Base-by-base conservation (phyloP, 2,329 filamentous ascomycete species). In the Neonectria punicea region DNA sequence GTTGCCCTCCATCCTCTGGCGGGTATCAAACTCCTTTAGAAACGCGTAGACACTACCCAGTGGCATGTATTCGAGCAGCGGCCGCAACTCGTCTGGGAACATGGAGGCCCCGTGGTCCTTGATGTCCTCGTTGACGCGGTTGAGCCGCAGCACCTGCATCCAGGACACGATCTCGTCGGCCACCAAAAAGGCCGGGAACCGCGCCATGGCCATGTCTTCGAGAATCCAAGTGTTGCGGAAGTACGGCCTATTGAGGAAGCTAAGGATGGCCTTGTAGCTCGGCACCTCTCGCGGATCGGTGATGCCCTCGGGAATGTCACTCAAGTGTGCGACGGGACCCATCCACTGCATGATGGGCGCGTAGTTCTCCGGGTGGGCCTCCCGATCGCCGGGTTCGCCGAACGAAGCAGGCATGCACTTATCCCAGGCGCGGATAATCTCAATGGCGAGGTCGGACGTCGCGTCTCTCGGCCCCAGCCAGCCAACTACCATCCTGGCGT, bases 201-300 rank as follows among this genome's bases (percentile, higher is more conserved):
- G 58, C 4, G 70, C 70, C 60, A 68, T 67, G 10, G 70, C 66
- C 5, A 72, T 72, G 36, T 72, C 70, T 10, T 72, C 70, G 4
- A 72, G 70, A 1, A 72, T 72, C 70, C 70, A 72, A 5, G 70
- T 62, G 20, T 72, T 72, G 2, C 70, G 61, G 14, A 72, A 72
- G 60, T 72, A 72, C 1, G 70, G 70, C 9, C 70, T 55, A 51
- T 72, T 72, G 13, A 72, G 41, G 25, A 72, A 72, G 1, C 56
- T 47, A 1, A 66, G 66, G n/a, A 72, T 65, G 41, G 70, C 70
- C n/a, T 50, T 69, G 58, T 72, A 72, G 46, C 68, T 72, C 5
- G 70, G 70, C 4, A 72, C 70, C 28, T 72, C 58, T 0, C 66
- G 70, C 11, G 70, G 58, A 11, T 72, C 70, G 0, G 70, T 72